phyloP scores from a whole-genome alignment of 164 flowering plant species.

The Macadamia tetraphylla region DNA sequence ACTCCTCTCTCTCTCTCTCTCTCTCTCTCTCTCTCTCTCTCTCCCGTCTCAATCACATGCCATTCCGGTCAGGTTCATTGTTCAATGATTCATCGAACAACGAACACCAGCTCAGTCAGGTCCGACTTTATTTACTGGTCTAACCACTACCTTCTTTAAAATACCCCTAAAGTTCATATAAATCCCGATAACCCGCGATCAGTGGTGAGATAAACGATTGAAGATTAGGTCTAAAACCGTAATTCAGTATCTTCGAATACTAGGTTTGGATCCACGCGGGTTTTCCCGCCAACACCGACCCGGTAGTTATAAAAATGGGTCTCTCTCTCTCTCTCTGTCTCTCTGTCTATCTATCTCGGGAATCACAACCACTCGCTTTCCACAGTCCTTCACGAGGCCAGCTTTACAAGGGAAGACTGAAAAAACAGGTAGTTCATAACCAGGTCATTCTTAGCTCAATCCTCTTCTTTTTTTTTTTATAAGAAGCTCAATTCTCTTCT shows the following conservation, averaged over 20 bases:
- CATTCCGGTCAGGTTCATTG: too few relatives aligned
- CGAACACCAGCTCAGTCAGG: too few relatives aligned
- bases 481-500: background rate
- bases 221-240: too few relatives aligned
- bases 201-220: background rate
- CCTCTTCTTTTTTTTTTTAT: background rate
- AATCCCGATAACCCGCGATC: background rate
- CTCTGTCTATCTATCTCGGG: too few relatives aligned
- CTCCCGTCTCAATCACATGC: too few relatives aligned
- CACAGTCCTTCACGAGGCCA: background rate
- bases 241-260: too few relatives aligned
- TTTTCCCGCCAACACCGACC: slow-evolving; percentile 14
- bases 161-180: background rate
- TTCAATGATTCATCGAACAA: too few relatives aligned
- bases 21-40: too few relatives aligned
- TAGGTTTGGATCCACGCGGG: background rate
- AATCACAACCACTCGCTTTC: background rate
- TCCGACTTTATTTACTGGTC: background rate
- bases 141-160: background rate
- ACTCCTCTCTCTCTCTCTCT: too few relatives aligned
- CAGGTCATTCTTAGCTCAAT: background rate
- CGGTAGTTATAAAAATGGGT: slow-evolving; percentile 3
- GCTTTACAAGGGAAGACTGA: background rate
- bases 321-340: too few relatives aligned
- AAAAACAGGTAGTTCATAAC: background rate